phyloP scores from a whole-genome alignment of 2,329 filamentous ascomycete species.

The Pseudogymnoascus sp. region DNA sequence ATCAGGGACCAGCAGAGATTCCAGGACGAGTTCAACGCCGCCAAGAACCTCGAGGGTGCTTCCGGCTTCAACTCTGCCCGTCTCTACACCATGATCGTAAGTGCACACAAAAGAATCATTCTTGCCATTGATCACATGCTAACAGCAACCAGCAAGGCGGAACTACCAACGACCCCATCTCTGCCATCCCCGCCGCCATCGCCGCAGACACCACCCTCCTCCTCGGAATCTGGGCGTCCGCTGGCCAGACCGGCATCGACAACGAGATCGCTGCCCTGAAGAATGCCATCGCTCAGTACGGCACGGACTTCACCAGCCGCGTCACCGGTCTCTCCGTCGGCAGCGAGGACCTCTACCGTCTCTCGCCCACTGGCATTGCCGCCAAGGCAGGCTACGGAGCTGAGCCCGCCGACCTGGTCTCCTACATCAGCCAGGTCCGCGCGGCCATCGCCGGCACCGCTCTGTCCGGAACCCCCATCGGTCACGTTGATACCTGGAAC shows the following conservation, averaged over 20 bases:
- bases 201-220: slow-evolving; percentile 69
- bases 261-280: slow-evolving; percentile 69
- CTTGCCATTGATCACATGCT: slow-evolving; percentile 11
- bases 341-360: slow-evolving; percentile 78
- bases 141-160: slow-evolving; percentile 46
- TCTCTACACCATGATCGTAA: slow-evolving; percentile 60
- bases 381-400: slow-evolving; percentile 56
- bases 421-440: slow-evolving; percentile 64
- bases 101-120: slow-evolving; percentile 17
- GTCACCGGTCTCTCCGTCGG: slow-evolving; percentile 81
- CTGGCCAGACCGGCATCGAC: slow-evolving; percentile 50
- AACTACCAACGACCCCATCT: slow-evolving; percentile 55
- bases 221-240: slow-evolving; percentile 77
- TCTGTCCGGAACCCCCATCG: slow-evolving; percentile 51
- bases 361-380: slow-evolving; percentile 58
- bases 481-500: slow-evolving; percentile 88
- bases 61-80: slow-evolving; percentile 57
- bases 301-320: slow-evolving; percentile 52
- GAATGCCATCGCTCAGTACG: slow-evolving; percentile 60
- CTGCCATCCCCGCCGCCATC: slow-evolving; percentile 76
- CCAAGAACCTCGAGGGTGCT: slow-evolving; percentile 52
- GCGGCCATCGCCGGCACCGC: slow-evolving; percentile 53
- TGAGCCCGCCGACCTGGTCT: slow-evolving; percentile 51
- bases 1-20: slow-evolving; percentile 55
- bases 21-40: slow-evolving; percentile 59